phyloP scores from a whole-genome alignment of 441 rosid genomes.

The Erodium chrysanthum region DNA sequence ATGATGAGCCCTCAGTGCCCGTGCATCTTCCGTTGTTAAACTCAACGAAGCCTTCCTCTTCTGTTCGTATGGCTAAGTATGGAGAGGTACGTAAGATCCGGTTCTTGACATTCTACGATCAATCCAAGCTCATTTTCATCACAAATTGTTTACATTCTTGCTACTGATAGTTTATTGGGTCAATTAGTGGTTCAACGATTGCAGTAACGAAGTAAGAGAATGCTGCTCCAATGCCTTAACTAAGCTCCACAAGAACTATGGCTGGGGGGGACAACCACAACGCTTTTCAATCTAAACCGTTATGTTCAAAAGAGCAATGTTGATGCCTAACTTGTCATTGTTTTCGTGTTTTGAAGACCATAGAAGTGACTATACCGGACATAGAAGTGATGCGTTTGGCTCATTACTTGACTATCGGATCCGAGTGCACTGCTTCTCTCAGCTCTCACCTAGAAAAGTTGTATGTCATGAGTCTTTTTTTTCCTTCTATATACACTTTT shows the following conservation, averaged over 20 bases:
- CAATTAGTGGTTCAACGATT: conserved; percentile 64
- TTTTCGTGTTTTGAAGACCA: conserved; percentile 25
- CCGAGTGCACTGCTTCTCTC: conserved; percentile 47
- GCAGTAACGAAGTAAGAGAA: conserved; percentile 40
- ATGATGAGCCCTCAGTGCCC: conserved; percentile 5
- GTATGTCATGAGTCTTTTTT: conserved; percentile 22
- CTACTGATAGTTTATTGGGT: background rate
- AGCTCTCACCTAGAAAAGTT: conserved; percentile 36
- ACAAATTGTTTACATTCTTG: no score
- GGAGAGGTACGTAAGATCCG: conserved; percentile 38
- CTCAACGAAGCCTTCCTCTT: conserved; percentile 23
- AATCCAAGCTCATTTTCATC: background rate
- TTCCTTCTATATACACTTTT: no score
- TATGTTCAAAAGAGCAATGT: no score
- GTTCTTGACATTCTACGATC: background rate
- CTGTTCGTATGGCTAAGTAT: conserved; percentile 46
- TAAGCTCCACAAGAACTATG: conserved; percentile 28
- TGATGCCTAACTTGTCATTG: conserved; percentile 4
- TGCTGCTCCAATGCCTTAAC: conserved; percentile 43
- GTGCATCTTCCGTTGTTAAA: conserved; percentile 39
- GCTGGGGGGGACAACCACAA: conserved; percentile 38
- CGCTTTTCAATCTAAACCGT: no score
- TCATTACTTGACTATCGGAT: conserved; percentile 54
- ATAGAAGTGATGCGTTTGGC: conserved; percentile 66
- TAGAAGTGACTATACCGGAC: conserved; percentile 62